Evolutionary conservation across 768 basidiomycete genomes (phyloP).

Genomic region (Mycena leptocephala): DNA sequence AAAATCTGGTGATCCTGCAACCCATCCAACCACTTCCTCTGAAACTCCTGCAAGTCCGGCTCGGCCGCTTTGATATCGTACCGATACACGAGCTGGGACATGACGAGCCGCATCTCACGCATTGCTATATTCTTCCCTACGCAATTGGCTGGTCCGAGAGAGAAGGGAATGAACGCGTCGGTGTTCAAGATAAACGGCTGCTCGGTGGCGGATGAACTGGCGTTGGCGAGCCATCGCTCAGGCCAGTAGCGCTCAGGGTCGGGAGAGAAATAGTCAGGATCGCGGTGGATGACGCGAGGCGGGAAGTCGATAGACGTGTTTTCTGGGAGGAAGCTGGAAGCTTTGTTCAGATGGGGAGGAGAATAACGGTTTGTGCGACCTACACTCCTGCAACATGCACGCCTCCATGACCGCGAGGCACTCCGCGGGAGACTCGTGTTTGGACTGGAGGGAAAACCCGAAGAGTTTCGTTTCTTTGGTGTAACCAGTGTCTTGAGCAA

Average conservation of each 20-base stretch:
- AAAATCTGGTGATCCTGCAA: slow-evolving; percentile 13
- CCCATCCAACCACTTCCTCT: not conserved
- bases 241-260: slow-evolving; percentile 61
- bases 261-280: slow-evolving; percentile 65
- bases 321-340: not conserved
- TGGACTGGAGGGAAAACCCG: slow-evolving; percentile 22
- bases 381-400: slow-evolving; percentile 12
- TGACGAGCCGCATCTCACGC: slow-evolving; percentile 50
- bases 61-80: not conserved
- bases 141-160: slow-evolving; percentile 59
- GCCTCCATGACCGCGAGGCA: slow-evolving; percentile 11
- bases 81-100: slow-evolving; percentile 24
- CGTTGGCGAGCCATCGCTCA: slow-evolving; percentile 53
- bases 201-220: not conserved
- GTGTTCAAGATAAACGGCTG: not conserved
- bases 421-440: slow-evolving; percentile 4
- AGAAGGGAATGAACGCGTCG: slow-evolving; percentile 57
- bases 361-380: not conserved
- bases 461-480: slow-evolving; percentile 4
- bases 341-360: not conserved
- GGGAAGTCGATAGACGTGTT: not conserved
- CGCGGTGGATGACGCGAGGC: slow-evolving; percentile 54
- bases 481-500: not conserved
- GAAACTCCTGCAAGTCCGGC: not conserved
- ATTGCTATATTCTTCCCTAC: slow-evolving; percentile 60